Base-by-base conservation (phyloP, 2,329 filamentous ascomycete genomes). In the Pseudogymnoascus sp. region DNA sequence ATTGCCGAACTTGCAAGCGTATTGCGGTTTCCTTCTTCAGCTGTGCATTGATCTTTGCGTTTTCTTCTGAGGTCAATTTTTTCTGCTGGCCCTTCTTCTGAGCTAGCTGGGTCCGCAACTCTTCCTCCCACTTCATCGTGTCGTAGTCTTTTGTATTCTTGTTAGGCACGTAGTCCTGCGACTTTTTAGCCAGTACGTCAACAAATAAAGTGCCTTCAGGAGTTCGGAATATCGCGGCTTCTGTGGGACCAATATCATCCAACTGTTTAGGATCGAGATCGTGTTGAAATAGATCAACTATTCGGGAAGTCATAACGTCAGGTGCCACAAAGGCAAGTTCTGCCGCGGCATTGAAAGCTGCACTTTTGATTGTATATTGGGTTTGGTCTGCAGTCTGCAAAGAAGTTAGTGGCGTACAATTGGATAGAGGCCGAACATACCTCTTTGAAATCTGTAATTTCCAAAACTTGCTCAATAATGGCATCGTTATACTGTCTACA, bases 71-170 rank as follows among this genome's bases (percentile, higher is more conserved):
- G 0, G 91, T 95, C 8, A 97, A 84, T 76, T 97, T 99, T 78
- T 92, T 93, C 70, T 91, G 86, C 65, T 90, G 85, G 1, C 93
- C 93, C 75, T 93, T 96, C 79, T 97, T 99, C 73, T 90, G 83
- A n/a, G 93, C 92, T 42, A 99, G 77, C 70, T 97, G 91, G 40
- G 86, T 83, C 64, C 93, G 83, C 6, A 99, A 81, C 67, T 99
- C 95, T 73, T 93, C 89, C 75, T 99, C 95, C 95, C 96, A 99
- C 75, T 96, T 97, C 42, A 97, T 77, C 1, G 91, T 96, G 70
- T 99, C 91, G 70, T 97, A 96, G 73, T 97, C 95, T 74, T 96
- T 97, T 60, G 86, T 88, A 71, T 91, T 96, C 77, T 96, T 97
- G 76, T 92, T 88, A 2, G 91, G 86, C 1, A 88, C 78, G 39